A percentile compares a stretch with the other conserved stretches of the same genome.
Conservation (phyloP, 2,329 filamentous ascomycete genomes). For the Cladobotryum mycophilum region DNA sequence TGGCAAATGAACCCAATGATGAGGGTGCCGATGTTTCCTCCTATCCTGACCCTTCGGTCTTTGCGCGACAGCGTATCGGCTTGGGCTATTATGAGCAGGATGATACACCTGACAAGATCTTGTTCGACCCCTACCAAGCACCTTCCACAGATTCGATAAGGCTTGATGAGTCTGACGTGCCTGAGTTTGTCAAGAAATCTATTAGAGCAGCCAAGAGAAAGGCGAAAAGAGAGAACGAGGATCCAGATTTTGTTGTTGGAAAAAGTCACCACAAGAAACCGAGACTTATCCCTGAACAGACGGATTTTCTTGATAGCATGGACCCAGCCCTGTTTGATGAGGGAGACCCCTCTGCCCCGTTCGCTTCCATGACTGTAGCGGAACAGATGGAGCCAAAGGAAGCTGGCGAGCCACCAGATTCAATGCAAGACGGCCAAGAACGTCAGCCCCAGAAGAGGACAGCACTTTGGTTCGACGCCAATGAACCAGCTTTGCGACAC, state of each 20-base stretch:
- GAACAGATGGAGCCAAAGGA: conserved; percentile 14
- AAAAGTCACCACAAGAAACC: conserved; percentile 39
- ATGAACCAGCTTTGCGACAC: conserved; percentile 45
- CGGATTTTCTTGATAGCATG: conserved; percentile 35
- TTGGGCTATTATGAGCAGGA: conserved; percentile 58
- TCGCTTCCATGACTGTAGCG: conserved; percentile 17
- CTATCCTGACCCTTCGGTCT: conserved; percentile 45
- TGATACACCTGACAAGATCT: conserved; percentile 49
- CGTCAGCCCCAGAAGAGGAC: conserved; percentile 17
- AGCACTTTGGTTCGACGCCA: conserved; percentile 32
- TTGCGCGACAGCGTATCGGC: conserved; percentile 46
- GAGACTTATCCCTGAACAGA: conserved; percentile 19
- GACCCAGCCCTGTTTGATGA: conserved; percentile 47
- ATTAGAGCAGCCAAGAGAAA: conserved; percentile 48
- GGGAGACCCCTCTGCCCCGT: conserved; percentile 9
- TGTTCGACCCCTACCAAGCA: conserved; percentile 53
- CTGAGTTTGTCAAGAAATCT: conserved; percentile 50
- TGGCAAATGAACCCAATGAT: conserved; percentile 18
- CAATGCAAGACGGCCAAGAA: conserved; percentile 8
- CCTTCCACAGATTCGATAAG: conserved; percentile 40
- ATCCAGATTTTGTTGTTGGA: conserved; percentile 46
- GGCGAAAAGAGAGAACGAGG: conserved; percentile 45
- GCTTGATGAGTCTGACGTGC: conserved; percentile 40
- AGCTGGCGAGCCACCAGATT: conserved; percentile 11
- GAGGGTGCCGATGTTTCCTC: conserved; percentile 26